phyloP scores from a whole-genome alignment of 2,329 filamentous ascomycete species.

The Talaromyces amestolkiae region DNA sequence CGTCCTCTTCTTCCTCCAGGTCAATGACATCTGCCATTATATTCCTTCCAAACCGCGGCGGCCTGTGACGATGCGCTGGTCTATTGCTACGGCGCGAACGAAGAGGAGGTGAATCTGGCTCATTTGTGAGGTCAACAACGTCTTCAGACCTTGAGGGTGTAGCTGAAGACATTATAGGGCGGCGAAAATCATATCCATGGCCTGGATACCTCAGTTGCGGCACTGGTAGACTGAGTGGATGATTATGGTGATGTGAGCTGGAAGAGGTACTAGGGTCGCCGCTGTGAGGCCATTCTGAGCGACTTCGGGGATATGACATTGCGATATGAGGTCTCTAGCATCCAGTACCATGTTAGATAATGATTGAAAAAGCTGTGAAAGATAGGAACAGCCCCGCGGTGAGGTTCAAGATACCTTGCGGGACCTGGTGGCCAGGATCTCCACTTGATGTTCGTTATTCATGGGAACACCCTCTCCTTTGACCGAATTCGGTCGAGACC shows the following conservation, averaged over 20 bases:
- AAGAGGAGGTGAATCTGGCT: slow-evolving; percentile 38
- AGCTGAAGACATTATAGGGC: slow-evolving; percentile 48
- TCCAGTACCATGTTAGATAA: neutral
- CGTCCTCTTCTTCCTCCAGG: slow-evolving; percentile 22
- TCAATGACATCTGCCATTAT: slow-evolving; percentile 41
- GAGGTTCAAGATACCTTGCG: slow-evolving; percentile 35
- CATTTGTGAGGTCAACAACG: slow-evolving; percentile 50
- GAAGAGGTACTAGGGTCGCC: slow-evolving; percentile 26
- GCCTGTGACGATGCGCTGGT: slow-evolving; percentile 23
- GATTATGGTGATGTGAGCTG: slow-evolving; percentile 19
- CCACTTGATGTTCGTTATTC: slow-evolving; percentile 37
- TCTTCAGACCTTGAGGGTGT: slow-evolving; percentile 30
- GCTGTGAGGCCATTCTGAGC: slow-evolving; percentile 28
- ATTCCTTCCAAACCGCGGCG: slow-evolving; percentile 37
- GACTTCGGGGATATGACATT: slow-evolving; percentile 34
- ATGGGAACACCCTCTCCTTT: slow-evolving; percentile 27
- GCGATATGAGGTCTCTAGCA: slow-evolving; percentile 35
- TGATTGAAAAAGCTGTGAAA: slow-evolving; percentile 23
- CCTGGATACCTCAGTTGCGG: slow-evolving; percentile 43
- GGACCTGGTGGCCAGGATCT: slow-evolving; percentile 37
- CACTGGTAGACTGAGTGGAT: slow-evolving; percentile 28
- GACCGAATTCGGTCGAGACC: slow-evolving; percentile 6
- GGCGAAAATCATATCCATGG: slow-evolving; percentile 56
- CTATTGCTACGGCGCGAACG: slow-evolving; percentile 19
- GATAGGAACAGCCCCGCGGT: slow-evolving; percentile 26